Conservation (phyloP, 1,139 yeast species). For the Geotrichum citri-aurantii region DNA sequence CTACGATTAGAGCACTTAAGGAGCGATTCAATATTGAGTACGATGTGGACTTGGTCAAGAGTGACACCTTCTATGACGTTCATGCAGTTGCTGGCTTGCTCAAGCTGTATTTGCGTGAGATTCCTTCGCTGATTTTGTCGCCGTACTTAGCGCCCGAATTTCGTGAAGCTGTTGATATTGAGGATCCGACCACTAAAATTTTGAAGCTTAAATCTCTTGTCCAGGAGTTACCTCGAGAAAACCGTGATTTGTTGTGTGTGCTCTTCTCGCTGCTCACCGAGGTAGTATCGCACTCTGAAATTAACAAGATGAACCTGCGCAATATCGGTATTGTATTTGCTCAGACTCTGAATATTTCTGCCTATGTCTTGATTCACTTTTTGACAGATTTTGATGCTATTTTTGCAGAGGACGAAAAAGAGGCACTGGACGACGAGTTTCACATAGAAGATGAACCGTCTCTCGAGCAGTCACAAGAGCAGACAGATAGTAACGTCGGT, state of each 20-base stretch:
- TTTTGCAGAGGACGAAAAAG: constrained; percentile 43
- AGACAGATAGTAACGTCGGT: background rate
- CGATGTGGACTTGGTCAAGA: constrained; percentile 58
- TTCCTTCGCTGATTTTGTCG: constrained; percentile 64
- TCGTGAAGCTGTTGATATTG: constrained; percentile 36
- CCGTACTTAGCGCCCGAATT: constrained; percentile 41
- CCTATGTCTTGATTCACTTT: constrained; percentile 58
- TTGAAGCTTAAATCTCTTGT: constrained; percentile 35
- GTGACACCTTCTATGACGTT: constrained; percentile 45
- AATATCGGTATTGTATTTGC: constrained; percentile 81
- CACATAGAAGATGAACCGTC: background rate
- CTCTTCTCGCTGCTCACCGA: constrained; percentile 62
- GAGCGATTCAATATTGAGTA: constrained; percentile 52
- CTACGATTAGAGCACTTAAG: constrained; percentile 66
- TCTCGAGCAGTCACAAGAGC: background rate
- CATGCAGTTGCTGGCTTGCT: constrained; percentile 77
- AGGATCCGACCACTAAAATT: constrained; percentile 34
- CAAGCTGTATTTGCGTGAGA: constrained; percentile 65
- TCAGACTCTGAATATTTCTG: constrained; percentile 71
- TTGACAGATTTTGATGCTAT: constrained; percentile 61
- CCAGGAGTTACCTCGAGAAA: constrained; percentile 42
- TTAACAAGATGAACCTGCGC: constrained; percentile 77
- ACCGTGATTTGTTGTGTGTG: constrained; percentile 57
- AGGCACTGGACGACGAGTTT: background rate
- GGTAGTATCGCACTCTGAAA: constrained; percentile 56